A percentile compares a stretch with the other conserved stretches of the same genome.
Evolutionary conservation across 2,329 filamentous ascomycete species (phyloP).

Genomic region (Ceratocystis cacaofunesta): DNA sequence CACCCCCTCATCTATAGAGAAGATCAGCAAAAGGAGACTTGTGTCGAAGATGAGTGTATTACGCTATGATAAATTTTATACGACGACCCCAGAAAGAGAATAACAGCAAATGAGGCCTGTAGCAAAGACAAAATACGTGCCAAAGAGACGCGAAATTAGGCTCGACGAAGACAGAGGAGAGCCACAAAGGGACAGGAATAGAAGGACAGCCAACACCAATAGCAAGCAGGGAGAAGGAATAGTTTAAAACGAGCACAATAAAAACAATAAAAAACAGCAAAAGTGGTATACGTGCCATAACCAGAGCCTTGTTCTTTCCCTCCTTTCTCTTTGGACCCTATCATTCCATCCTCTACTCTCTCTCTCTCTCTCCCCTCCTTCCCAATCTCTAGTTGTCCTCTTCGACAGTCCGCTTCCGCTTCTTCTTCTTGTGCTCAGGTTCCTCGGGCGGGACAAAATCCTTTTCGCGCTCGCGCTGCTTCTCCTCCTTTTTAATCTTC

Average conservation of each 20-base stretch:
- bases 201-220: background rate
- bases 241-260: slow-evolving; percentile 1
- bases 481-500: slow-evolving; percentile 74
- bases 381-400: slow-evolving; percentile 18
- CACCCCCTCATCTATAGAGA: background rate
- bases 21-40: background rate
- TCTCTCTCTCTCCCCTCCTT: slow-evolving; percentile 19
- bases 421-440: slow-evolving; percentile 45
- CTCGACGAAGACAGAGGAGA: background rate
- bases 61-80: slow-evolving; percentile 2
- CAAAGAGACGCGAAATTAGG: background rate
- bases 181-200: background rate
- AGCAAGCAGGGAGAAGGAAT: background rate
- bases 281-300: slow-evolving; percentile 10
- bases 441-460: slow-evolving; percentile 84
- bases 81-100: background rate
- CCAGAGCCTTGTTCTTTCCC: background rate
- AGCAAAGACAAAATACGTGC: background rate
- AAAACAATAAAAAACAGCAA: slow-evolving; percentile 10
- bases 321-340: background rate
- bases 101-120: background rate
- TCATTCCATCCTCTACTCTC: slow-evolving; percentile 6
- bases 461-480: slow-evolving; percentile 67
- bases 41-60: background rate
- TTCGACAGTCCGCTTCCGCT: slow-evolving; percentile 34